phyloP scores from a whole-genome alignment of 306 rosid genomes.

The Ormosia emarginata region DNA sequence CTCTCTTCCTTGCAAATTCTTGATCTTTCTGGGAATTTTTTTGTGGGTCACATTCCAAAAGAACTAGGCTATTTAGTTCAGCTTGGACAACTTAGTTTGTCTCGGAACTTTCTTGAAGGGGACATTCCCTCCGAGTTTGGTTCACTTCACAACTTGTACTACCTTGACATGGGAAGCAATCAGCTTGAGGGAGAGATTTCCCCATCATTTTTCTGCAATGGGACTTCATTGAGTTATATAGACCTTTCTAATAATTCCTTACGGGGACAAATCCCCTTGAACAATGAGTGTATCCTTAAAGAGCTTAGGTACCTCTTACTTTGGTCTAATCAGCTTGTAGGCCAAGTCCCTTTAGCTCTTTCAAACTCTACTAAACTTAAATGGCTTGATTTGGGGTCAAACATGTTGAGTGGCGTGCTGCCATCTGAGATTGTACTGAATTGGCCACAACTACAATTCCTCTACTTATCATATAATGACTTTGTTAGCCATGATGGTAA shows the following conservation, averaged over 20 bases:
- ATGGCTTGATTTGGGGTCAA: constrained; percentile 88
- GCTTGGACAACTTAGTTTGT: constrained; percentile 63
- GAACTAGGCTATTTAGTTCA: constrained; percentile 57
- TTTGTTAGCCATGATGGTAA: constrained; percentile 75
- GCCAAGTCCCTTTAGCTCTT: constrained; percentile 64
- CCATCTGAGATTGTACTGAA: constrained; percentile 50
- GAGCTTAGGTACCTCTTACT: constrained; percentile 65
- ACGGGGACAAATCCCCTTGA: constrained; percentile 57
- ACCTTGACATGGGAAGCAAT: constrained; percentile 78
- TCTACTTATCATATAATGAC: constrained; percentile 70
- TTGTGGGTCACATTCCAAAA: constrained; percentile 65
- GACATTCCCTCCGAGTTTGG: constrained; percentile 60
- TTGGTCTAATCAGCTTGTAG: constrained; percentile 78
- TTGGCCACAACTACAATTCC: constrained; percentile 62
- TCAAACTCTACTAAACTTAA: constrained; percentile 63
- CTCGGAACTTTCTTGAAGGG: constrained; percentile 58
- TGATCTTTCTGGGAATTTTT: constrained; percentile 69
- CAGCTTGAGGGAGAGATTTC: constrained; percentile 65
- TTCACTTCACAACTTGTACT: constrained; percentile 54
- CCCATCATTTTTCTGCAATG: constrained; percentile 64
- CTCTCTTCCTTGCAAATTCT: constrained; percentile 70
- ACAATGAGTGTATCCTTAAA: constrained; percentile 48
- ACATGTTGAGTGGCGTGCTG: constrained; percentile 64
- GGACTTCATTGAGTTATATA: constrained; percentile 59
- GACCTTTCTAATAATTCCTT: constrained; percentile 87